Percentiles rank a stretch among this genome's conserved stretches.
phyloP scores from a whole-genome alignment of 169 alveolate genomes.

The Theileria orientalis region DNA sequence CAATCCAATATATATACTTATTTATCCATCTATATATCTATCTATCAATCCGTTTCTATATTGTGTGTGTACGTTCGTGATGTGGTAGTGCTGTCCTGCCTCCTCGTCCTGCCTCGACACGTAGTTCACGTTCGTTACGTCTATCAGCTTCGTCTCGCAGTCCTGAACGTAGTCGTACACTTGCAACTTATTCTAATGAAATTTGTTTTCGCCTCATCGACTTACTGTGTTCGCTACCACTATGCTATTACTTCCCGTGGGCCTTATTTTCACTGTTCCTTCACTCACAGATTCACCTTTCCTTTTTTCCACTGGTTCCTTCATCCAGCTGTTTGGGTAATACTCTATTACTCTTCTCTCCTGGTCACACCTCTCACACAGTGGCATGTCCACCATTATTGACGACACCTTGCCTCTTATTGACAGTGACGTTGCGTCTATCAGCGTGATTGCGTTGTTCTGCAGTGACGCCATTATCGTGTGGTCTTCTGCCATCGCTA shows the following conservation, averaged over 20 bases:
- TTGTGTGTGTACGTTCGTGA: background rate
- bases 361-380: too few species aligned
- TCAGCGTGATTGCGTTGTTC: conserved; percentile 27
- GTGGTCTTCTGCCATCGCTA: conserved; percentile 3
- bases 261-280: background rate
- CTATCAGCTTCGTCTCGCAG: conserved; percentile 25
- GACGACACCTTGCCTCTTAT: background rate
- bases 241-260: background rate
- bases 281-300: too few species aligned
- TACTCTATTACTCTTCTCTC: too few species aligned
- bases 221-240: too few species aligned
- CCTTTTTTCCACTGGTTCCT: too few species aligned
- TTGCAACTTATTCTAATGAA: conserved; percentile 48
- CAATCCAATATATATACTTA: too few species aligned
- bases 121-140: conserved; percentile 41
- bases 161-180: conserved; percentile 45
- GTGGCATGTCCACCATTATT: too few species aligned
- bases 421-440: conserved; percentile 42
- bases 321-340: too few species aligned
- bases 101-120: conserved; percentile 59
- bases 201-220: too few species aligned
- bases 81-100: conserved; percentile 46
- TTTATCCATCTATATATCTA: too few species aligned
- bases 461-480: conserved; percentile 30
- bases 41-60: too few species aligned